A percentile compares a stretch with the other conserved stretches of the same genome.
phyloP scores from a whole-genome alignment of 73 alveolate genomes.

The Symbiodinium pilosum region DNA sequence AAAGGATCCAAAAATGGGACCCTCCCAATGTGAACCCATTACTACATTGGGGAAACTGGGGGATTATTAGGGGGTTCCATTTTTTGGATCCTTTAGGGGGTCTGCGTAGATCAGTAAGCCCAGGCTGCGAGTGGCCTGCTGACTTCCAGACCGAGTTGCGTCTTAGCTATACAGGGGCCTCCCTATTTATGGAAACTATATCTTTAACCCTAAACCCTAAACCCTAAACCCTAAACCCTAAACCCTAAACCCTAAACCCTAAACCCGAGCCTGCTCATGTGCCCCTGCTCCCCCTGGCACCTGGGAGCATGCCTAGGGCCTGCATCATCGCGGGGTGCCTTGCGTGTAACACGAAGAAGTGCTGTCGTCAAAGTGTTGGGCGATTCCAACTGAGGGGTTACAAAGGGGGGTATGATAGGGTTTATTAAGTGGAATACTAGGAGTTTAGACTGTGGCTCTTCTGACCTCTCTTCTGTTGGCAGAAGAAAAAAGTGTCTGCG shows the following conservation, averaged over 20 bases:
- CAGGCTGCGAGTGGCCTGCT: not conserved
- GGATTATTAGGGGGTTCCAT: not conserved
- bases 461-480: not conserved
- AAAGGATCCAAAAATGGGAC: not conserved
- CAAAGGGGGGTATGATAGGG: not conserved
- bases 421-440: not conserved
- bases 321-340: no score
- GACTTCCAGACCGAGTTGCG: no score
- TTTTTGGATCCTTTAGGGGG: not conserved
- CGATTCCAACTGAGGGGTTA: not conserved
- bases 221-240: not conserved
- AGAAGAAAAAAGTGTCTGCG: not conserved
- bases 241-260: not conserved
- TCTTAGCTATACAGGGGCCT: no score
- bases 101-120: not conserved
- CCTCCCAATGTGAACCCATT: not conserved
- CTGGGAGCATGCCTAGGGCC: not conserved
- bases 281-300: constrained; percentile 24
- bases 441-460: not conserved
- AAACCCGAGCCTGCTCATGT: not conserved
- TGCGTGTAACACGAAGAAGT: not conserved
- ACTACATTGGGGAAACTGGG: not conserved
- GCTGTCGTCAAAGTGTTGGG: not conserved
- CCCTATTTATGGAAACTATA: no score
- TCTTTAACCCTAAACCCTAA: no score